Evolutionary conservation across 352 stramenopile species (phyloP).

Genomic region (Poterioochromonas sp.): DNA sequence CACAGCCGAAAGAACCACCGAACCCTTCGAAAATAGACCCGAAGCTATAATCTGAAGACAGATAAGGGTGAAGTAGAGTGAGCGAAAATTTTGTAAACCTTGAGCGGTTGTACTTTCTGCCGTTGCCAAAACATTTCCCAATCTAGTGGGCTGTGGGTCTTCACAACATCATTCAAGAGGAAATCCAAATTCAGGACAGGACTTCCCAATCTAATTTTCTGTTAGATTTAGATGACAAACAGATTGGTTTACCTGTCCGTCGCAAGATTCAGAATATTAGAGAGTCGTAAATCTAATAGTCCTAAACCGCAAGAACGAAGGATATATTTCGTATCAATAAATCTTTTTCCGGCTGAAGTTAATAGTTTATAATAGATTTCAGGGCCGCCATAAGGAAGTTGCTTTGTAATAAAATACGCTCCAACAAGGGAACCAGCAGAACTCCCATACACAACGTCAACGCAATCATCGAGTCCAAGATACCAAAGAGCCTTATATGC

Average conservation of each 20-base stretch:
- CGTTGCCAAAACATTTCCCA: conserved; percentile 58
- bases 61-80: background rate
- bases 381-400: conserved; percentile 51
- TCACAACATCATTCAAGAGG: conserved; percentile 52
- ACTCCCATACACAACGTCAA: conserved; percentile 66
- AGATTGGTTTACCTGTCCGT: background rate
- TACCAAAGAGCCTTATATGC: conserved; percentile 48
- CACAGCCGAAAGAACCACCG: conserved; percentile 55
- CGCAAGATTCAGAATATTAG: conserved; percentile 47
- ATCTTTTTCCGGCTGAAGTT: conserved; percentile 52
- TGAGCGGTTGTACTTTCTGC: conserved; percentile 35
- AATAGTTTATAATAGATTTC: conserved; percentile 69
- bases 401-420: conserved; percentile 59
- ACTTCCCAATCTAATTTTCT: conserved; percentile 48
- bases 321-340: conserved; percentile 57
- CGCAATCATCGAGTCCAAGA: conserved; percentile 56
- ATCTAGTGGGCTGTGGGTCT: conserved; percentile 58
- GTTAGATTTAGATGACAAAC: conserved; percentile 35
- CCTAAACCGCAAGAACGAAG: conserved; percentile 49
- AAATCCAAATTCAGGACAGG: conserved; percentile 58
- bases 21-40: conserved; percentile 50
- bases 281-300: conserved; percentile 51
- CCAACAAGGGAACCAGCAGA: conserved; percentile 59
- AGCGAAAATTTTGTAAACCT: background rate
- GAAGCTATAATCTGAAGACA: conserved; percentile 54